Conservation (phyloP, 2,329 filamentous ascomycete species). For the Aspergillus oerlinghausenensis region DNA sequence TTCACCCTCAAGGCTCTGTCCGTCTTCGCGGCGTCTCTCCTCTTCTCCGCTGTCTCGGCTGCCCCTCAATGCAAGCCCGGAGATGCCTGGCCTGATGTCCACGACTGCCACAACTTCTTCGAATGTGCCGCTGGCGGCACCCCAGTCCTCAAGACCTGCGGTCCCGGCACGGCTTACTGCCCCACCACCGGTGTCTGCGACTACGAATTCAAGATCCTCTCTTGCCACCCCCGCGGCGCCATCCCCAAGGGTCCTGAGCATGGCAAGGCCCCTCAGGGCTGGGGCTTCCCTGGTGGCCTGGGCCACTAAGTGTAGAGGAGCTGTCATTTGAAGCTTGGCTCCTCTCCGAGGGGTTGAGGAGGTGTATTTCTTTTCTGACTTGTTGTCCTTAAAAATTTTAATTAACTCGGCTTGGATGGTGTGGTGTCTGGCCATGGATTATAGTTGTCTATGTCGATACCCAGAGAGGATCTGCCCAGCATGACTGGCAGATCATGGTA, state of each 20-base stretch:
- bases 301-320: not conserved
- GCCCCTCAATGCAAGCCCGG: not conserved
- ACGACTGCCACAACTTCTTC: constrained; percentile 8
- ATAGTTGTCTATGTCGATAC: not conserved
- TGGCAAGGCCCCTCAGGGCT: too few species aligned
- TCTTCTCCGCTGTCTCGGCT: not conserved
- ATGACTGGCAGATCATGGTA: not conserved
- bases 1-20: not conserved
- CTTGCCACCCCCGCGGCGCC: constrained; percentile 1
- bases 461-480: not conserved
- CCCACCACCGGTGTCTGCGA: constrained; percentile 5
- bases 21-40: not conserved
- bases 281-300: not conserved
- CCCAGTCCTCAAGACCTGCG: constrained; percentile 8
- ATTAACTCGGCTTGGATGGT: not conserved
- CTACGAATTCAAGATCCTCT: constrained; percentile 2
- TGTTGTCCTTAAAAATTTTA: not conserved
- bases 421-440: not conserved
- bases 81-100: constrained; percentile 6
- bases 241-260: too few species aligned
- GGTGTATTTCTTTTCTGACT: not conserved
- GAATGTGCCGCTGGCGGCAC: constrained; percentile 6
- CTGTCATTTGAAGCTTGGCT: not conserved
- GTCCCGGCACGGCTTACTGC: constrained; percentile 9
- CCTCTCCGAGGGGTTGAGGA: not conserved